Evolutionary conservation across 805 yeast species (phyloP), one percentile per base, ranked within the genome.

Genomic region (Wickerhamiella vanderwaltii): DNA sequence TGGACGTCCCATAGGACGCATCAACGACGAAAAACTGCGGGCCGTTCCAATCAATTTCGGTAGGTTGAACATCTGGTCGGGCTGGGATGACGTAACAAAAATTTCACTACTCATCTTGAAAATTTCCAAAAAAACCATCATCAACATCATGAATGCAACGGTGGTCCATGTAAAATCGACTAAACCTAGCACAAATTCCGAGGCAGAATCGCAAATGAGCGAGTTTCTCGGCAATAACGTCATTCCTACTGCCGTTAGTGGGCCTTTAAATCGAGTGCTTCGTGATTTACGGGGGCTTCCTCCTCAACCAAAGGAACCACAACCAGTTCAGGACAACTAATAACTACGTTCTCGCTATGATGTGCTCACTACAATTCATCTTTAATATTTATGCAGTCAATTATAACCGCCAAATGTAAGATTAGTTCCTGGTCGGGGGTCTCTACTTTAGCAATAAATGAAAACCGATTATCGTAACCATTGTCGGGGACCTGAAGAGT

Each of bases 211-310:
- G 35, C 28, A 45, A 2, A 47, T 58, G 11, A 26, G 52, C 12
- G 35, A 39, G 6, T 54, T 55, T 28, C 43, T 68, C 45, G 57
- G 61, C n/a, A 38, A 60, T 3, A 49, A 57, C 32, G 65, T 69
- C 44, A 64, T 52, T 9, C 49, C 51, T 12, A 61, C 53, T 15
- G 66, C 72, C 20, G 65, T 71, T 15, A 51, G 66, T 46, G 66
- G 81, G 44, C 94, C 82, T 63, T 65, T 83, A 52, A 71, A 67
- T 52, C 69, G 94, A 56, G 65, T 81, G 30, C 88, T 79, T 55
- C 71, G 94, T 61, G 84, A 79, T 48, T 71, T 82, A 49, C 67
- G 85, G 50, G 94, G 94, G 1, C 67, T 83, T 44, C 88, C 93
- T 7, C 93, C 94, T 2, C 26, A 23, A 23, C 11, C 26, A 23